Evolutionary conservation across 441 rosid species (phyloP).

Genomic region (Rhodomyrtus psidioides): DNA sequence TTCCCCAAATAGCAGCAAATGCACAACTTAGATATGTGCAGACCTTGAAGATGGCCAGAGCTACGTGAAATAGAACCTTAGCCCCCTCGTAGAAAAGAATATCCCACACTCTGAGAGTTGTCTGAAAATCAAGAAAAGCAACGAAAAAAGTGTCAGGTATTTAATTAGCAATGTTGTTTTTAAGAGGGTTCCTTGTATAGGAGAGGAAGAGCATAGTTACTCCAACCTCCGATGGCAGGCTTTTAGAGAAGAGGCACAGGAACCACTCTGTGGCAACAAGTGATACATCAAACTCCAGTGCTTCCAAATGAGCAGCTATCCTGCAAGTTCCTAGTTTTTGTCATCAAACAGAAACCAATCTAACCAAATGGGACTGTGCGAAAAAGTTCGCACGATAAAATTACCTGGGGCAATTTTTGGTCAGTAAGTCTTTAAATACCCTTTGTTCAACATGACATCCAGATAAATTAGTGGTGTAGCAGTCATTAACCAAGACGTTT

Average conservation of each 20-base stretch:
- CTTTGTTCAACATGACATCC: constrained; percentile 99
- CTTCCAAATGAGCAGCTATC: constrained; percentile 84
- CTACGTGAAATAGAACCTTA: constrained; percentile 90
- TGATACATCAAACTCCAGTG: constrained; percentile 85
- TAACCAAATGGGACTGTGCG: not conserved
- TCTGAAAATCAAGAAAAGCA: constrained; percentile 31
- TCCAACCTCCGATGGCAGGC: constrained; percentile 95
- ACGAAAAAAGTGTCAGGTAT: not conserved
- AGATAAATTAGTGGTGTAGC: constrained; percentile 86
- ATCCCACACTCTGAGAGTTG: constrained; percentile 96
- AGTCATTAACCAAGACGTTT: constrained; percentile 89
- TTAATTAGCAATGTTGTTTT: not conserved
- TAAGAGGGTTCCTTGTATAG: not conserved
- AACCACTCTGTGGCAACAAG: constrained; percentile 99
- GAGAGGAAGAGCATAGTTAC: not conserved
- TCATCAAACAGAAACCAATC: constrained; percentile 1
- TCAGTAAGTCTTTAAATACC: constrained; percentile 87
- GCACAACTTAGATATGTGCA: not conserved
- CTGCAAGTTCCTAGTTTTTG: constrained; percentile 29
- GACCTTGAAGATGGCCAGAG: constrained; percentile 97
- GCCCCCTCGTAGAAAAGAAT: constrained; percentile 97
- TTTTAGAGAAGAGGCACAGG: constrained; percentile 93
- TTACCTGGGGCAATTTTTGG: constrained; percentile 81
- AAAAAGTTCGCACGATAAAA: not conserved
- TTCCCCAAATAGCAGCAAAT: not conserved